These are phyloP conservation scores for Fusarium sacchari DNA, from an alignment of 2,329 filamentous ascomycete genomes.

Conservation along the genomic window DNA sequence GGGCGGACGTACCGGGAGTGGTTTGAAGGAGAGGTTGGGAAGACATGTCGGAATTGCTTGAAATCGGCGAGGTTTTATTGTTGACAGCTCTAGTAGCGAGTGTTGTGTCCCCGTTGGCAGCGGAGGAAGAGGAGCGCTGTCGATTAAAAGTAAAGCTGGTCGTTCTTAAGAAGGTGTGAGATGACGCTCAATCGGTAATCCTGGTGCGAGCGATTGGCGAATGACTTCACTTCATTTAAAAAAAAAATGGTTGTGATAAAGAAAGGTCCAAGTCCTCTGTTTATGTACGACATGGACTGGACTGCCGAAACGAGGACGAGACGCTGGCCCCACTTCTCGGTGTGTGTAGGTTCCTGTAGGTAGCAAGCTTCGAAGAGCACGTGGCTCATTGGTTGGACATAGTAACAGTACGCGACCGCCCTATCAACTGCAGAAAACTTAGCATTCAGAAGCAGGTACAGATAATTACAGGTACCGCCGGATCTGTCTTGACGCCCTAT, in stretches of 20 bases:
- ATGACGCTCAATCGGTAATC: constrained; percentile 7
- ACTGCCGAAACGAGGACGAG: constrained; percentile 25
- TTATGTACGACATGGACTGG: constrained; percentile 34
- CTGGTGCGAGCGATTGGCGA: constrained; percentile 8
- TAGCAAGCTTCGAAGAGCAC: constrained; percentile 38
- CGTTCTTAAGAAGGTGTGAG: background rate
- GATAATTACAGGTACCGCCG: constrained; percentile 26
- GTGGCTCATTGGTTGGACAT: constrained; percentile 47
- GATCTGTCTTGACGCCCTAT: constrained; percentile 12
- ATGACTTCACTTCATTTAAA: background rate
- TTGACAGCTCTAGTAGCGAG: constrained; percentile 9
- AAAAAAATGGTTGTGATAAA: constrained; percentile 14
- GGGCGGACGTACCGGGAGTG: constrained; percentile 76
- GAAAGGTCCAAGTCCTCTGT: constrained; percentile 29
- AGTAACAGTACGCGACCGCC: constrained; percentile 24
- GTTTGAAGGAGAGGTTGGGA: constrained; percentile 96
- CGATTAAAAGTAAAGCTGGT: background rate
- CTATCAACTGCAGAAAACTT: background rate
- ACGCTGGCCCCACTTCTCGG: constrained; percentile 23
- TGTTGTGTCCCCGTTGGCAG: background rate
- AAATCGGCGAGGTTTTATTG: constrained; percentile 18
- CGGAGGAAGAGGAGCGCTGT: background rate
- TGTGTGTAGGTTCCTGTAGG: constrained; percentile 2
- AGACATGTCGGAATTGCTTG: constrained; percentile 72
- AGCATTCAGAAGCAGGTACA: constrained; percentile 8